A percentile compares a stretch with the other conserved stretches of the same genome.
These are phyloP conservation scores for Desmodesmus armatus DNA, from an alignment of 139 green algal genomes.

Conservation along the genomic window DNA sequence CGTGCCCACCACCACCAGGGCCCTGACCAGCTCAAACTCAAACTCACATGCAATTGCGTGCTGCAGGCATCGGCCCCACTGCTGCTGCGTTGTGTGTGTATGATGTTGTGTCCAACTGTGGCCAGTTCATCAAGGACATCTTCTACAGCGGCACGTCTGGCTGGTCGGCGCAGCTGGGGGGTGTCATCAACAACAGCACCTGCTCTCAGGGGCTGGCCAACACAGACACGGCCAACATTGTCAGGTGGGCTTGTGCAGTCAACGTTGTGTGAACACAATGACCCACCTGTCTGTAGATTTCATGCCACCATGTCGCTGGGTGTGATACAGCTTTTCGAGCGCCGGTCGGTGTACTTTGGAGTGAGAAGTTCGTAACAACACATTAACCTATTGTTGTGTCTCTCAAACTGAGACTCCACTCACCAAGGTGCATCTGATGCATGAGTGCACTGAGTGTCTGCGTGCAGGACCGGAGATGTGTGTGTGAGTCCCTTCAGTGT, in stretches of 20 bases:
- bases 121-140: slow-evolving; percentile 55
- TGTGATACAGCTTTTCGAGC: not conserved
- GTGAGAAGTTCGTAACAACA: not conserved
- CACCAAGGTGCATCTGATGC: not conserved
- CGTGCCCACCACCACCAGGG: not conserved
- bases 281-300: not conserved
- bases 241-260: slow-evolving; percentile 46
- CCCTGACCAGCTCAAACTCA: not conserved
- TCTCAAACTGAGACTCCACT: not conserved
- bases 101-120: slow-evolving; percentile 63
- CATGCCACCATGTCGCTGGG: not conserved
- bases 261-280: not conserved
- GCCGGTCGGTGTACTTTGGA: not conserved
- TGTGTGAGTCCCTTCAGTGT: slow-evolving; percentile 65
- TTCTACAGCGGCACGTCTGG: slow-evolving; percentile 73
- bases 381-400: not conserved
- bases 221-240: slow-evolving; percentile 44
- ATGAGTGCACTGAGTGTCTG: not conserved
- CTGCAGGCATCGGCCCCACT: slow-evolving; percentile 68
- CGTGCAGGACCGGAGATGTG: slow-evolving; percentile 56
- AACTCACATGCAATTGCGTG: not conserved
- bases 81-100: slow-evolving; percentile 59
- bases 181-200: slow-evolving; percentile 42
- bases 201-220: slow-evolving; percentile 46
- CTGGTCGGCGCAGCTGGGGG: slow-evolving; percentile 59